These are phyloP conservation scores for Vaccinium myrtillus DNA, from an alignment of 148 eudicot genomes.

Conservation along the genomic window DNA sequence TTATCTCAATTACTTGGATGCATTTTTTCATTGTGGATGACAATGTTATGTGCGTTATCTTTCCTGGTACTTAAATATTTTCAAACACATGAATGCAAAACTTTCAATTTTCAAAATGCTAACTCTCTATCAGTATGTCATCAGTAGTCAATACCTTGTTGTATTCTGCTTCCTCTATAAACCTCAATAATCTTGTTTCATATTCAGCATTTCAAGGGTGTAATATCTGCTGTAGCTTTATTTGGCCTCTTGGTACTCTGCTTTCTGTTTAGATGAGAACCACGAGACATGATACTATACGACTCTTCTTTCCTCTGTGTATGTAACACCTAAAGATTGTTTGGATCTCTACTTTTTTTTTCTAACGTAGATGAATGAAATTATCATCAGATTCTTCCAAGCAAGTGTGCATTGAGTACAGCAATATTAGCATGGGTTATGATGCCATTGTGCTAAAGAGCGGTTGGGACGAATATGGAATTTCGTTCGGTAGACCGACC, in stretches of 20 bases:
- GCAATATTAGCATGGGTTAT: slow-evolving; percentile 58
- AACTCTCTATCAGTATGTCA: neutral
- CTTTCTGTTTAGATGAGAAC: neutral
- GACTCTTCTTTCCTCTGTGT: neutral
- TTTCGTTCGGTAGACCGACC: slow-evolving; percentile 45
- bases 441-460: slow-evolving; percentile 61
- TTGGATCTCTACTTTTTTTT: neutral
- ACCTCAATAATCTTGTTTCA: neutral
- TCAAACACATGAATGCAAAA: neutral
- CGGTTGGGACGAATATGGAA: slow-evolving; percentile 78
- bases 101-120: neutral
- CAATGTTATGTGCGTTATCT: neutral
- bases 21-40: neutral
- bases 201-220: neutral
- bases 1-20: slow-evolving; percentile 7
- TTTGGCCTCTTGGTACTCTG: neutral
- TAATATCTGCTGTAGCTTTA: neutral
- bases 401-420: slow-evolving; percentile 55
- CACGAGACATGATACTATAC: neutral
- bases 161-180: neutral
- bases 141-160: neutral
- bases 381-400: slow-evolving; percentile 54
- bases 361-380: slow-evolving; percentile 10
- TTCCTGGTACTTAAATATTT: neutral
- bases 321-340: neutral